phyloP scores from a whole-genome alignment of 106 monocot genomes.

The Dendrobium chrysotoxum region DNA sequence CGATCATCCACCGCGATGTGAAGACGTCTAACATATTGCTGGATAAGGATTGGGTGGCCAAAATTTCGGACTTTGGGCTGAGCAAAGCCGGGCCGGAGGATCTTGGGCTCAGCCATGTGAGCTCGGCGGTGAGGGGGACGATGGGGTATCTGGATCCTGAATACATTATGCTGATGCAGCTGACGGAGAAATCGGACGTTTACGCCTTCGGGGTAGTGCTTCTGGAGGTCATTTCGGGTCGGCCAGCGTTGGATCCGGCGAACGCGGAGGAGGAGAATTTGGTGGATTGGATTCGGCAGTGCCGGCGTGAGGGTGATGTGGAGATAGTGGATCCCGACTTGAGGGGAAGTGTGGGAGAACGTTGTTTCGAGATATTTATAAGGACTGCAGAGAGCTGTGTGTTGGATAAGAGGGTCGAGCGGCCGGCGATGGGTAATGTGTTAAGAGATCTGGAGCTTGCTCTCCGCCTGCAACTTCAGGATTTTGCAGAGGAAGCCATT shows the following conservation, averaged over 20 bases:
- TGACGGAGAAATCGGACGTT: conserved; percentile 18
- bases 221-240: conserved; percentile 23
- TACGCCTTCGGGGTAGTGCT: conserved; percentile 13
- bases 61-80: conserved; percentile 42
- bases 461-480: conserved; percentile 12
- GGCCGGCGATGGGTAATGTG: conserved; percentile 23
- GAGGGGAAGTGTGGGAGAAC: conserved; percentile 10
- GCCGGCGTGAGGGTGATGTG: conserved; percentile 18
- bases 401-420: conserved; percentile 8
- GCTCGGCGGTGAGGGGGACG: conserved; percentile 36
- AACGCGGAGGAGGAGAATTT: conserved; percentile 21
- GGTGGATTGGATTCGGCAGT: conserved; percentile 25
- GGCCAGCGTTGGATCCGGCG: conserved; percentile 10
- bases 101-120: conserved; percentile 22
- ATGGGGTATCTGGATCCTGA: conserved; percentile 39
- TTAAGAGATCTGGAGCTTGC: conserved; percentile 30
- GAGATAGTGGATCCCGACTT: conserved; percentile 23
- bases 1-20: conserved; percentile 45
- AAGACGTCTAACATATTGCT: conserved; percentile 42
- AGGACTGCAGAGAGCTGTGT: conserved; percentile 18
- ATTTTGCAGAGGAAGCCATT: background rate
- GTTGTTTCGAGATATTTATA: conserved; percentile 17
- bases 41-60: conserved; percentile 34
- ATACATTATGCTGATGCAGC: conserved; percentile 20
- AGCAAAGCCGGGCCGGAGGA: conserved; percentile 19